A percentile compares a stretch with the other conserved stretches of the same genome.
These are phyloP conservation scores for Suillus plorans DNA, from an alignment of 768 basidiomycete species.

Conservation along the genomic window DNA sequence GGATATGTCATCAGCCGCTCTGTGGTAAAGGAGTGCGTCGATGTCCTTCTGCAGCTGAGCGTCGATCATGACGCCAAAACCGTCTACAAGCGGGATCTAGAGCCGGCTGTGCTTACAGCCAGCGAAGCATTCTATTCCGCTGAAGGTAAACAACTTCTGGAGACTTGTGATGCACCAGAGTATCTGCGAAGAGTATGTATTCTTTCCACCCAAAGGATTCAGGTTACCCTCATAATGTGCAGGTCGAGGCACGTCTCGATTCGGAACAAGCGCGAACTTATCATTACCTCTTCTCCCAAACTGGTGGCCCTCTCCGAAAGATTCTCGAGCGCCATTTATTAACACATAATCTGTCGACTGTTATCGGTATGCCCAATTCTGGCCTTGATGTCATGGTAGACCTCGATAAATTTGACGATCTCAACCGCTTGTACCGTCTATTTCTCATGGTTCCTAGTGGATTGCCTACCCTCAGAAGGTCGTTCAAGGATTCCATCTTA, in stretches of 20 bases:
- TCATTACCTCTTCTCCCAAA: slow-evolving; percentile 82
- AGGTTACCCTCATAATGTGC: slow-evolving; percentile 17
- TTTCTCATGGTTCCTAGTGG: slow-evolving; percentile 70
- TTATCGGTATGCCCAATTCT: slow-evolving; percentile 79
- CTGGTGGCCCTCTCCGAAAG: slow-evolving; percentile 61
- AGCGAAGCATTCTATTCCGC: slow-evolving; percentile 76
- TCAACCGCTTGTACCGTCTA: slow-evolving; percentile 77
- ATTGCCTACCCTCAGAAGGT: slow-evolving; percentile 57
- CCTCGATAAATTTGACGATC: slow-evolving; percentile 69
- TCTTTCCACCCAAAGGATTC: neutral
- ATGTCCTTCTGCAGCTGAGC: slow-evolving; percentile 73
- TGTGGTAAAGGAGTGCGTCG: slow-evolving; percentile 84
- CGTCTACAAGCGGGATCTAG: slow-evolving; percentile 82
- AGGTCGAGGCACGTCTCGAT: slow-evolving; percentile 80
- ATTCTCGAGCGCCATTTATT: slow-evolving; percentile 81
- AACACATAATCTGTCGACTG: slow-evolving; percentile 67
- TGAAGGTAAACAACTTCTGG: slow-evolving; percentile 71
- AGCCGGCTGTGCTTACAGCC: slow-evolving; percentile 76
- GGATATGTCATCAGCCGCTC: slow-evolving; percentile 91
- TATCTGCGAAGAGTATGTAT: slow-evolving; percentile 69
- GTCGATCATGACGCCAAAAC: slow-evolving; percentile 49
- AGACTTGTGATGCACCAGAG: slow-evolving; percentile 75
- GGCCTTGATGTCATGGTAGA: slow-evolving; percentile 90
- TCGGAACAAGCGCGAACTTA: slow-evolving; percentile 83
- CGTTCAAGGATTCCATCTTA: slow-evolving; percentile 70